Percentiles rank a stretch among this genome's conserved stretches.
phyloP scores from a whole-genome alignment of 768 basidiomycete species.

The Lactarius deliciosus region DNA sequence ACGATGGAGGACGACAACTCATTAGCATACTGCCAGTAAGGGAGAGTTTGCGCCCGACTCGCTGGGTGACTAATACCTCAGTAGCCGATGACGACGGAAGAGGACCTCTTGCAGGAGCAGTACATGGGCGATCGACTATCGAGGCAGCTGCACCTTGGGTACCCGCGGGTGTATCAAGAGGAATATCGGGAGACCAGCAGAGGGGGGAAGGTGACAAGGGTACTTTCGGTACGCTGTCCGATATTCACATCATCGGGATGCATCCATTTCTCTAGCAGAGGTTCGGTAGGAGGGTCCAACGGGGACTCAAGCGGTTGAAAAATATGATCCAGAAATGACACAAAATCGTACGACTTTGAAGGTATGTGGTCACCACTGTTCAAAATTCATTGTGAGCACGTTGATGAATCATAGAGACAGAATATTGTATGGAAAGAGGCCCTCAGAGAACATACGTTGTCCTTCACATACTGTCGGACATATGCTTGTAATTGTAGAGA shows the following conservation, averaged over 20 bases:
- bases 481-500: slow-evolving; percentile 30
- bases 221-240: slow-evolving; percentile 11
- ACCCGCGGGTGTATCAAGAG: slow-evolving; percentile 5
- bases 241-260: slow-evolving; percentile 6
- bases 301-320: slow-evolving; percentile 24
- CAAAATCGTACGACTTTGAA: neutral
- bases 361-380: slow-evolving; percentile 1
- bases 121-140: slow-evolving; percentile 26
- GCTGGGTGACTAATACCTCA: slow-evolving; percentile 16
- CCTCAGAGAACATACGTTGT: slow-evolving; percentile 33
- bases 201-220: slow-evolving; percentile 10
- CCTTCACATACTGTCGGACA: slow-evolving; percentile 30
- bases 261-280: slow-evolving; percentile 21
- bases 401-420: neutral
- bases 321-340: slow-evolving; percentile 21
- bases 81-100: slow-evolving; percentile 29
- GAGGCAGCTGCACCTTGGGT: slow-evolving; percentile 24
- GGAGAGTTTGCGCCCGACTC: neutral
- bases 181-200: neutral
- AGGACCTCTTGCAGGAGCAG: slow-evolving; percentile 29
- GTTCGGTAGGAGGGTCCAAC: slow-evolving; percentile 17
- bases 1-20: slow-evolving; percentile 13
- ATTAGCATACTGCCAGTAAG: slow-evolving; percentile 25
- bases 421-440: slow-evolving; percentile 1
- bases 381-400: slow-evolving; percentile 18